phyloP scores from a whole-genome alignment of 148 eudicot genomes.

The Rhododendron mucronatum region DNA sequence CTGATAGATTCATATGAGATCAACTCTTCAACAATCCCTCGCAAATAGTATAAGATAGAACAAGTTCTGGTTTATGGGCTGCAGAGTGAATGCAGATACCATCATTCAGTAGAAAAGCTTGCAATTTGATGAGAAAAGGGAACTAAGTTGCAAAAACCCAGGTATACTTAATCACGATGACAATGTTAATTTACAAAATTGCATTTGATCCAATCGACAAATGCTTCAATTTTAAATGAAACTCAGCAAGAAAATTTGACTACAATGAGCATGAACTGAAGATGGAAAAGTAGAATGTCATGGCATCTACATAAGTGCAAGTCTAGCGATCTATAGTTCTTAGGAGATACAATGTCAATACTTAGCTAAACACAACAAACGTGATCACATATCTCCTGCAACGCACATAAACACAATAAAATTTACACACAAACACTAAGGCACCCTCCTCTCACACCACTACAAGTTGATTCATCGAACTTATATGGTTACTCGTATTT shows the following conservation, averaged over 20 bases:
- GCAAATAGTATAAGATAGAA: background rate
- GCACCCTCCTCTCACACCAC: background rate
- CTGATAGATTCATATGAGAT: background rate
- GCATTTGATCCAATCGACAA: background rate
- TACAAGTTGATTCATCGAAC: background rate
- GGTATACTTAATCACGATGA: background rate
- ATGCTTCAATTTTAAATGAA: background rate
- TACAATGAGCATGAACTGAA: background rate
- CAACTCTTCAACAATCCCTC: background rate
- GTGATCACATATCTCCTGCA: background rate
- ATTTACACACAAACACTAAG: background rate
- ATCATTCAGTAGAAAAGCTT: background rate
- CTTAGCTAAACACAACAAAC: background rate
- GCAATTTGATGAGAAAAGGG: background rate
- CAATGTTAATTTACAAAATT: background rate
- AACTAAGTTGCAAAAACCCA: background rate
- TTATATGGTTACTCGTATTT: no score
- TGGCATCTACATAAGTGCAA: background rate
- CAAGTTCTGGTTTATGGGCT: background rate
- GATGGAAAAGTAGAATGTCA: background rate
- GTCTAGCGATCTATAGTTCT: background rate
- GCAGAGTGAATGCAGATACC: background rate
- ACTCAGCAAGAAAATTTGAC: background rate
- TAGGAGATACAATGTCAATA: background rate
- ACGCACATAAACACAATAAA: background rate